Evolutionary conservation across 306 rosid species (phyloP), one percentile per base, ranked within the genome.

Genomic region (Casuarina glauca): DNA sequence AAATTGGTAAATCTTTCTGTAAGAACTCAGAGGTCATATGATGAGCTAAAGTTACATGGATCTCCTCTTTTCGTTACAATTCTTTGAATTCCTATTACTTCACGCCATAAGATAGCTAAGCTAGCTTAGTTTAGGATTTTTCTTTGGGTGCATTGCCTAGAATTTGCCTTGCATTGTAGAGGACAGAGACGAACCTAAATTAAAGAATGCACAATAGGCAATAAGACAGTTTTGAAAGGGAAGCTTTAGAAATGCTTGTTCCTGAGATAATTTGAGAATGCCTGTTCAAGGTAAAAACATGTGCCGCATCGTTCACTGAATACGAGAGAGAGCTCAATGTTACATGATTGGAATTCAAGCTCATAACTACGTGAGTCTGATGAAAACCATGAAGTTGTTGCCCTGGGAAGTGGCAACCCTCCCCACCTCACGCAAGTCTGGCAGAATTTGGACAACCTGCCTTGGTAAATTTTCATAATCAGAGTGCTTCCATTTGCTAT

Each of bases 401-500:
- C 70, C 51, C 3, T 3, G 66, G 79, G 75, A 74, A 80, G 74
- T 73, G 50, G 5, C 20, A 79, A 8, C 57, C 78, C 61, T 64
- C 38, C 74, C 74, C 20, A 20, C 70, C 38, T 79, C 49, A 2
- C 68, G 0, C 0, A 44, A 62, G 48, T 79, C 62, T 1, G 78
- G 66, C 4, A 64, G 17, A 60, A 73, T 46, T 53, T 51, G 69
- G 48, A 79, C 78, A 51, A 79, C 35, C 3, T 52, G 20, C 17
- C 57, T 49, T 45, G 71, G 13, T 20, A 12, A 12, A 70, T 35
- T 19, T 36, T 52, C 51, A 46, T 55, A 35, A 26, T 79, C 69
- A 52, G 6, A 63, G 9, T 1, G 68, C 78, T 79, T 73, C 78
- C 82, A 73, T 41, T 73, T 66, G 9, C 39, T 16, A 43, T 54